These are phyloP conservation scores for Hygrocybe punicea DNA, from an alignment of 768 basidiomycete genomes.

Conservation along the genomic window DNA sequence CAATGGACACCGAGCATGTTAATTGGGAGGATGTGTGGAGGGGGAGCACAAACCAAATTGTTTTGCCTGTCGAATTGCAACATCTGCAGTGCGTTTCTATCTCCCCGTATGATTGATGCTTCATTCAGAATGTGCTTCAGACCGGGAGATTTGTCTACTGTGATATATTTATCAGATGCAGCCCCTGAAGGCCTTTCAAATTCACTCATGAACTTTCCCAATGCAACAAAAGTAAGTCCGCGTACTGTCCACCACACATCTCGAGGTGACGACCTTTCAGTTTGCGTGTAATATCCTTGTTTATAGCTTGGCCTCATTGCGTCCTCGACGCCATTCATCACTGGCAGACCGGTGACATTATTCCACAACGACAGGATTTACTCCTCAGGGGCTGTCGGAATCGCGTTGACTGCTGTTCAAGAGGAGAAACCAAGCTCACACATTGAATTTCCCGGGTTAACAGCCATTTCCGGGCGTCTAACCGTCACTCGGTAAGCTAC, in stretches of 20 bases:
- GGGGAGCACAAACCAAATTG: slow-evolving; percentile 16
- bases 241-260: neutral
- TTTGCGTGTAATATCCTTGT: neutral
- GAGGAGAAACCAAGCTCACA: slow-evolving; percentile 10
- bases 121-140: slow-evolving; percentile 15
- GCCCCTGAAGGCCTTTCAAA: slow-evolving; percentile 55
- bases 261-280: neutral
- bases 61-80: slow-evolving; percentile 41
- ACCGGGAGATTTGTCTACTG: slow-evolving; percentile 29
- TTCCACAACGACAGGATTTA: slow-evolving; percentile 54
- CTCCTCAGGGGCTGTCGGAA: slow-evolving; percentile 66
- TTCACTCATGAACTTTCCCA: slow-evolving; percentile 42
- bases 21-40: slow-evolving; percentile 58
- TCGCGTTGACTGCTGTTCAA: slow-evolving; percentile 41
- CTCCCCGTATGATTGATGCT: neutral
- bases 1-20: slow-evolving; percentile 18
- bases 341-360: slow-evolving; percentile 69
- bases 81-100: slow-evolving; percentile 33
- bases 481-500: slow-evolving; percentile 50
- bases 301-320: slow-evolving; percentile 51
- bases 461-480: slow-evolving; percentile 45
- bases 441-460: slow-evolving; percentile 40
- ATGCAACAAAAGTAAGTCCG: slow-evolving; percentile 47
- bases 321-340: slow-evolving; percentile 75
- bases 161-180: slow-evolving; percentile 57